Conservation (phyloP, 306 rosid species). For the Styphnolobium japonicum region DNA sequence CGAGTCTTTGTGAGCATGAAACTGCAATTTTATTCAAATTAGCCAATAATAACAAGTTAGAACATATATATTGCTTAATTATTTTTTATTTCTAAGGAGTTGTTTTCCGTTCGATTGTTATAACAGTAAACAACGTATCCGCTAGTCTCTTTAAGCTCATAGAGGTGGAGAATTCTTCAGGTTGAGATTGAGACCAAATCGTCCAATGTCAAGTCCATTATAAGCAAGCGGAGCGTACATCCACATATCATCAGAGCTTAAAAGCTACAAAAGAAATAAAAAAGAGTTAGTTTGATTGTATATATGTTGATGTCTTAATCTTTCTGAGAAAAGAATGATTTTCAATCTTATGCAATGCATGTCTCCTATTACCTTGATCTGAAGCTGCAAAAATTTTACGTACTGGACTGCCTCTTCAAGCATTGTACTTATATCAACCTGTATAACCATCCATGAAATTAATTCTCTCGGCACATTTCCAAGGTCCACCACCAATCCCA, state of each 20-base stretch:
- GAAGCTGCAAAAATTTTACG: slow-evolving; percentile 88
- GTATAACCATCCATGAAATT: slow-evolving; percentile 1
- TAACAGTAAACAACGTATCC: slow-evolving; percentile 1
- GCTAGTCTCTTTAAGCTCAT: slow-evolving; percentile 32
- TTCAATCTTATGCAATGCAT: not conserved
- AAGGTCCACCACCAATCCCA: not conserved
- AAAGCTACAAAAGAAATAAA: slow-evolving; percentile 46
- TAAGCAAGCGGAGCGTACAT: slow-evolving; percentile 94
- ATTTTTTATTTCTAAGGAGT: not conserved
- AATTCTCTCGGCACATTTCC: not conserved
- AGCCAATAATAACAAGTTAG: slow-evolving; percentile 36
- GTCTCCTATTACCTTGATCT: slow-evolving; percentile 69
- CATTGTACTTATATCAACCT: slow-evolving; percentile 99
- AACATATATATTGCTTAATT: slow-evolving; percentile 1
- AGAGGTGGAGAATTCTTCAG: slow-evolving; percentile 42
- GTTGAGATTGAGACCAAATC: slow-evolving; percentile 46
- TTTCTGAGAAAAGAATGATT: not conserved
- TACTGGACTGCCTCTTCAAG: slow-evolving; percentile 93
- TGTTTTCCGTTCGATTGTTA: slow-evolving; percentile 9
- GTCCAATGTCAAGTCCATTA: slow-evolving; percentile 84
- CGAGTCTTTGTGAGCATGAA: slow-evolving; percentile 41
- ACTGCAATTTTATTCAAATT: slow-evolving; percentile 37
- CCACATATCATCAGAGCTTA: slow-evolving; percentile 92
- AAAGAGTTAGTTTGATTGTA: not conserved
- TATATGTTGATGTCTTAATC: not conserved